Evolutionary conservation across 306 rosid species (phyloP).

Genomic region (Purshia tridentata): DNA sequence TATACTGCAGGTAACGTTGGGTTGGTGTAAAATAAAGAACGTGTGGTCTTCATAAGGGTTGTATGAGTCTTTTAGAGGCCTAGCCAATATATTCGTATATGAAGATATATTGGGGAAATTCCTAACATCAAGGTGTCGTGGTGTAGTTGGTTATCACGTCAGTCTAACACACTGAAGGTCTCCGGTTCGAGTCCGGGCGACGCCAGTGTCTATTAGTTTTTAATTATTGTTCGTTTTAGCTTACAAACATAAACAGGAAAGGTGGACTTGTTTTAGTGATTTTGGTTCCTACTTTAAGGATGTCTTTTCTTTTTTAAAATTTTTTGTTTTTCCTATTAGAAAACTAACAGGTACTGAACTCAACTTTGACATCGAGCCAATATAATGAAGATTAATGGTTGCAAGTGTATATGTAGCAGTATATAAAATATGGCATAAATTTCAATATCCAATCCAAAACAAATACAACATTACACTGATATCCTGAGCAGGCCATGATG

Average conservation of each 20-base stretch:
- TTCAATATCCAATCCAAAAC: background rate
- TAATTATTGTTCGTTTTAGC: no score
- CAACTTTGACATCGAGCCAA: background rate
- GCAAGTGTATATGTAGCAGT: no score
- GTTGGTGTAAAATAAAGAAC: constrained; percentile 41
- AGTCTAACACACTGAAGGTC: constrained; percentile 93
- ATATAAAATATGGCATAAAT: background rate
- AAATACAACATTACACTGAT: background rate
- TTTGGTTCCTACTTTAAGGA: no score
- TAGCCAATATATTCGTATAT: no score
- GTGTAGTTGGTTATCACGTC: constrained; percentile 93
- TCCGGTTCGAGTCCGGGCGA: constrained; percentile 43
- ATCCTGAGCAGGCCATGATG: background rate
- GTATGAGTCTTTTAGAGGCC: constrained; percentile 26
- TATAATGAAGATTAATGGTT: no score
- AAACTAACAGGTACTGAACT: background rate
- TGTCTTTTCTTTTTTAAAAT: no score
- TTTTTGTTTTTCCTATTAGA: background rate
- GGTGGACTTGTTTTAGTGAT: no score
- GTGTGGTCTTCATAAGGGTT: constrained; percentile 40
- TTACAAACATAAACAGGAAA: no score
- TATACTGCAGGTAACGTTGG: constrained; percentile 6
- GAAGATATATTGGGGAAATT: no score
- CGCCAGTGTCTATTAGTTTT: constrained; percentile 8
- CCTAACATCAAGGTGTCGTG: constrained; percentile 26